Evolutionary conservation across 371 early-diverging fungal species (phyloP).

Genomic region (Zopfochytrium polystomum): DNA sequence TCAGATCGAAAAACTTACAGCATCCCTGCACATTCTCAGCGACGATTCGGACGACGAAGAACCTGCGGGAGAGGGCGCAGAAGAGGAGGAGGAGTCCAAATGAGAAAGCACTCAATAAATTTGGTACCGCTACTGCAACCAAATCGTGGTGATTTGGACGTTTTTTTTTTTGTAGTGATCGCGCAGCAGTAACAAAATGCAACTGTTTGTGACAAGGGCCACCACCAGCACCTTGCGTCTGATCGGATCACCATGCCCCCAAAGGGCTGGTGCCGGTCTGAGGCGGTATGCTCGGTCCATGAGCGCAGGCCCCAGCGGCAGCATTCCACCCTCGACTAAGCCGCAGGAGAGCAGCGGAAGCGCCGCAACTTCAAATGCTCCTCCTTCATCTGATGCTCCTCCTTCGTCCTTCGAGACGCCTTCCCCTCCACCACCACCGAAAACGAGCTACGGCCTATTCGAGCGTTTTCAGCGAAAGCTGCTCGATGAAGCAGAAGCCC

Average conservation of each 20-base stretch:
- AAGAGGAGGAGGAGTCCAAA: neutral
- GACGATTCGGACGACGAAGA: slow-evolving; percentile 25
- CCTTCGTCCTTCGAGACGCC: neutral
- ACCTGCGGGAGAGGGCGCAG: slow-evolving; percentile 18
- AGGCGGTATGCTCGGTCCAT: no score
- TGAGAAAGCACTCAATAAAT: neutral
- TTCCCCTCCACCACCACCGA: neutral
- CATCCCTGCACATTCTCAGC: slow-evolving; percentile 8
- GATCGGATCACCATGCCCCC: no score
- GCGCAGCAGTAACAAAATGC: neutral
- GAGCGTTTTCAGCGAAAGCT: slow-evolving; percentile 16
- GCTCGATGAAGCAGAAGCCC: slow-evolving; percentile 13
- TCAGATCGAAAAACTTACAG: neutral
- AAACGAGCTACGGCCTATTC: neutral
- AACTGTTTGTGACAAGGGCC: neutral
- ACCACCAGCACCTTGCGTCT: neutral
- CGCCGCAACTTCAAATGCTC: no score
- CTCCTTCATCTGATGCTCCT: neutral
- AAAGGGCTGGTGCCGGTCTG: no score
- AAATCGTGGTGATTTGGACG: neutral
- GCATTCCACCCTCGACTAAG: no score
- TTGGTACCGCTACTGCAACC: neutral
- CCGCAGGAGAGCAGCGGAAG: no score
- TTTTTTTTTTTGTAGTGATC: neutral
- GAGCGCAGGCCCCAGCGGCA: no score